Percentiles rank a stretch among this genome's conserved stretches.
phyloP scores from a whole-genome alignment of 2,329 filamentous ascomycete species.

The Aspergillus ruber region DNA sequence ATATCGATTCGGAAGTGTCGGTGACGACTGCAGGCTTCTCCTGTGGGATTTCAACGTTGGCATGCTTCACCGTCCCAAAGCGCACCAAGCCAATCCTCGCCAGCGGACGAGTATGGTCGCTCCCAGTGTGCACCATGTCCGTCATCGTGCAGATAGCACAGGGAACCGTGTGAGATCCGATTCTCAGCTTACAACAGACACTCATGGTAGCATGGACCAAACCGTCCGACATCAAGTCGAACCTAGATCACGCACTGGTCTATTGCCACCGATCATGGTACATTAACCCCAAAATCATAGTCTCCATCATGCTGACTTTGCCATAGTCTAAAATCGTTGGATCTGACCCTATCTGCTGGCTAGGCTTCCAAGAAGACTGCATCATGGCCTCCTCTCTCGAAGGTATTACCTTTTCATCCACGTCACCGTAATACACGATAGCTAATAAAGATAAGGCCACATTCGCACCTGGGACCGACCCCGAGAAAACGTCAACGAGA shows the following conservation, averaged over 20 bases:
- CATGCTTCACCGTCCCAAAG: constrained; percentile 88
- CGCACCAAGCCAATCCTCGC: constrained; percentile 36
- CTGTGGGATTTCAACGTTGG: constrained; percentile 97
- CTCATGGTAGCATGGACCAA: constrained; percentile 46
- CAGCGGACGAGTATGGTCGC: constrained; percentile 32
- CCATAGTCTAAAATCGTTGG: constrained; percentile 64
- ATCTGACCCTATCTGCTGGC: constrained; percentile 77
- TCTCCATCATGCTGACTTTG: not conserved
- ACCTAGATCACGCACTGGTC: constrained; percentile 73
- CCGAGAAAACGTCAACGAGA: constrained; percentile 32
- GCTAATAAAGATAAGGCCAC: constrained; percentile 46
- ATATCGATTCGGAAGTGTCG: constrained; percentile 93
- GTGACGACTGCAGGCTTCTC: constrained; percentile 82
- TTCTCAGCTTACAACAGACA: constrained; percentile 54
- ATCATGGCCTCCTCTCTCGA: constrained; percentile 89
- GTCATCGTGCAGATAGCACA: constrained; percentile 57
- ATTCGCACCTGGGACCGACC: constrained; percentile 69
- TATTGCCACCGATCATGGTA: constrained; percentile 86
- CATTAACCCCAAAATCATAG: constrained; percentile 20
- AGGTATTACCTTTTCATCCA: constrained; percentile 49
- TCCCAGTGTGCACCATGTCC: constrained; percentile 31
- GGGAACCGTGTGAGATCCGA: constrained; percentile 61
- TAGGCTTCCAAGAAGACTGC: constrained; percentile 88
- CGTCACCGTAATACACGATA: not conserved
- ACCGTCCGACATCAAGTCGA: constrained; percentile 73